Percentiles rank a stretch among this genome's conserved stretches.
phyloP scores from a whole-genome alignment of 768 basidiomycete genomes.

The Serendipita sp. region DNA sequence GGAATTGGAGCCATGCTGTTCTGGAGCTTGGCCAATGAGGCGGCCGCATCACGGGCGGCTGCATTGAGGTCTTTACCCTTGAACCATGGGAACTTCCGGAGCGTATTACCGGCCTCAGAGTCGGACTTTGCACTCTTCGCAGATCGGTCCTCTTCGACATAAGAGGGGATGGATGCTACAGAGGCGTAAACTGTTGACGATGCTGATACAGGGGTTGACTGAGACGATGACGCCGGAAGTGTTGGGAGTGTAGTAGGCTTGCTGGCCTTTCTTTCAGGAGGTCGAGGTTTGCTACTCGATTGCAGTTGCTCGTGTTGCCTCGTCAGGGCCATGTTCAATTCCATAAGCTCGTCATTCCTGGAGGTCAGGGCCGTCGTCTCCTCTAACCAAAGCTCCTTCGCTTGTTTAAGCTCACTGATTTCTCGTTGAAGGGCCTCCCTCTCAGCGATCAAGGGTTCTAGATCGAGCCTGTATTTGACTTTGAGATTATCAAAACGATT shows the following conservation, averaged over 20 bases:
- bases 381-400: constrained; percentile 73
- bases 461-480: constrained; percentile 71
- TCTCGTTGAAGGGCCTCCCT: constrained; percentile 66
- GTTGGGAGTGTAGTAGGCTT: background rate
- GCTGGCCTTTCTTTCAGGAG: background rate
- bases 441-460: constrained; percentile 67
- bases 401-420: constrained; percentile 69
- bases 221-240: background rate
- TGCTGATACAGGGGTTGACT: background rate
- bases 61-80: background rate
- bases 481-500: constrained; percentile 77
- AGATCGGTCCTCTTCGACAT: background rate
- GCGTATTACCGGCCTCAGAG: background rate
- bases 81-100: background rate
- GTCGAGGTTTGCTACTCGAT: background rate
- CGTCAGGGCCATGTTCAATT: constrained; percentile 67
- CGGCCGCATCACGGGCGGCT: constrained; percentile 22
- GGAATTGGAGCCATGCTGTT: constrained; percentile 13
- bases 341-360: constrained; percentile 83
- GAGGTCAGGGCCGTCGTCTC: constrained; percentile 83
- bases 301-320: constrained; percentile 48
- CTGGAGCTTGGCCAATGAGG: background rate
- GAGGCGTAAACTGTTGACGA: background rate
- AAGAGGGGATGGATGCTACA: background rate
- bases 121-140: background rate